Evolutionary conservation across 75 land plant species (phyloP).

Genomic region (Selaginella tamariscina): DNA sequence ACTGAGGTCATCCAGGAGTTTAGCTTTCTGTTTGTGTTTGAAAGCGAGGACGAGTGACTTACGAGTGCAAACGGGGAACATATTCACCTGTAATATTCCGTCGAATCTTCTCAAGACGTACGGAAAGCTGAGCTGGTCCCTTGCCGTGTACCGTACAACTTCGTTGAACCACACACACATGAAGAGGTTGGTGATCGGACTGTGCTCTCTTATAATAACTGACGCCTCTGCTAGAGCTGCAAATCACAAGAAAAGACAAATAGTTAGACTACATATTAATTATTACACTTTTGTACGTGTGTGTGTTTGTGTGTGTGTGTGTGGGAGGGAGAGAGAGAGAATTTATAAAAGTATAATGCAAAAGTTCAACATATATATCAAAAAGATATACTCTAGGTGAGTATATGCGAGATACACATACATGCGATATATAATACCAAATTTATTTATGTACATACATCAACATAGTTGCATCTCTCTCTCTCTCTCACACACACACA

Average conservation of each 20-base stretch:
- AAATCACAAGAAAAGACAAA: conserved; percentile 14
- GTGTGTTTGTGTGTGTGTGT: too few relatives aligned
- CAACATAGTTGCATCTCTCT: too few relatives aligned
- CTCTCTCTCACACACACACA: too few relatives aligned
- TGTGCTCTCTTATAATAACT: conserved; percentile 88
- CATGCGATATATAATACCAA: too few relatives aligned
- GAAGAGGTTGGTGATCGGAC: conserved; percentile 58
- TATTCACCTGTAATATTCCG: conserved; percentile 43
- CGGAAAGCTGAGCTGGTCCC: conserved; percentile 97
- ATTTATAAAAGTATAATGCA: too few relatives aligned
- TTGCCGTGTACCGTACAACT: conserved; percentile 89
- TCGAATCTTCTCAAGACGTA: conserved; percentile 58
- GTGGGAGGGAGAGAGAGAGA: too few relatives aligned
- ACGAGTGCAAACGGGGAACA: conserved; percentile 95
- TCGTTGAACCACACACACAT: conserved; percentile 99
- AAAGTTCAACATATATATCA: too few relatives aligned
- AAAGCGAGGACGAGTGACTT: conserved; percentile 91
- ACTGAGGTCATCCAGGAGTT: too few relatives aligned
- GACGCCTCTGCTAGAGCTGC: conserved; percentile 96
- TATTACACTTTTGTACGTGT: too few relatives aligned
- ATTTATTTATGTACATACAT: too few relatives aligned
- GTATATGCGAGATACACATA: too few relatives aligned
- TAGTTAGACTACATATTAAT: background rate
- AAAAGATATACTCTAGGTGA: too few relatives aligned
- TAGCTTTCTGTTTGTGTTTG: conserved; percentile 84